These are phyloP conservation scores for Chalciporus piperatus DNA, from an alignment of 768 basidiomycete genomes.

Conservation along the genomic window DNA sequence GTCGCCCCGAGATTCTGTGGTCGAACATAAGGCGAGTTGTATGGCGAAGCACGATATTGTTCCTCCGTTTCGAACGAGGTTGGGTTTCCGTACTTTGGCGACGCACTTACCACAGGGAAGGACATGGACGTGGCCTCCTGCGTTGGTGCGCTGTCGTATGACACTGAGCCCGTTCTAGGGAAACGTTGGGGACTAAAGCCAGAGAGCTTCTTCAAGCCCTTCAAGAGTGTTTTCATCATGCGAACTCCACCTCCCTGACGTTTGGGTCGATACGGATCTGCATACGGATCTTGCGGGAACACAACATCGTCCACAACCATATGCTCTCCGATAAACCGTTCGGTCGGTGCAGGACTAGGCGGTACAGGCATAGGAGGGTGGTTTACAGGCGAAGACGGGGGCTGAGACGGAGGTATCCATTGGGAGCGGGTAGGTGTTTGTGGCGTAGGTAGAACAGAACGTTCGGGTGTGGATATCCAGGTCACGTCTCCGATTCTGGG, in stretches of 20 bases:
- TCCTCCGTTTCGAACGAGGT: constrained; percentile 19
- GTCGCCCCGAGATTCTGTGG: neutral
- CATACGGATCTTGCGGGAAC: neutral
- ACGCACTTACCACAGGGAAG: neutral
- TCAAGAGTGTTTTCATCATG: constrained; percentile 31
- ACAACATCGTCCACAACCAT: constrained; percentile 24
- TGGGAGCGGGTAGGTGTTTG: constrained; percentile 11
- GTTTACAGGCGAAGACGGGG: constrained; percentile 11
- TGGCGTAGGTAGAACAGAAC: constrained; percentile 5
- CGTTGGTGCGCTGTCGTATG: constrained; percentile 3
- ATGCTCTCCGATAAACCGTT: constrained; percentile 25
- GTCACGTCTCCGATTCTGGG: constrained; percentile 22
- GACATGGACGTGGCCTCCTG: constrained; percentile 4
- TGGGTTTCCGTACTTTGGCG: constrained; percentile 15
- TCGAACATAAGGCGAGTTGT: constrained; percentile 16
- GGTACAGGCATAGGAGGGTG: constrained; percentile 10
- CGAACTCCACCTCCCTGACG: constrained; percentile 9
- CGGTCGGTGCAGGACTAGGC: constrained; percentile 22
- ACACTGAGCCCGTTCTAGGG: neutral
- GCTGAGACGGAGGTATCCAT: constrained; percentile 1
- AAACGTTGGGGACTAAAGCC: constrained; percentile 14
- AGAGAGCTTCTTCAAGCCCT: constrained; percentile 32
- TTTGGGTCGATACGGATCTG: constrained; percentile 7
- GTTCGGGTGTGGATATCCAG: constrained; percentile 21
- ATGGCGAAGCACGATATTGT: constrained; percentile 14